Percentiles rank a stretch among this genome's conserved stretches.
Conservation (phyloP, 1,139 yeast genomes). For the Ashbya aceris region DNA sequence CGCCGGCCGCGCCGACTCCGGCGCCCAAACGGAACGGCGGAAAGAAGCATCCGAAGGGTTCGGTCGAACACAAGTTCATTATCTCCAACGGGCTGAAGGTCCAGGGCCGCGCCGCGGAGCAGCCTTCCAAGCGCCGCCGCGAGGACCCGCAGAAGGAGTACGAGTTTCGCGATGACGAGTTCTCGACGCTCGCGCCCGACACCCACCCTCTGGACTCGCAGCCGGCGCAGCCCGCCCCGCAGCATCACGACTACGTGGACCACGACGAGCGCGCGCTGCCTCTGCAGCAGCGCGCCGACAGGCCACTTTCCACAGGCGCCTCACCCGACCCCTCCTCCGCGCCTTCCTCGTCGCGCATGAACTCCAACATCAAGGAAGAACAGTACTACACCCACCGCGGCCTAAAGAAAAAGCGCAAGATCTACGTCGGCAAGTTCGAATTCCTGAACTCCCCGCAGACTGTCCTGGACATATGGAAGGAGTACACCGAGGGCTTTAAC, state of each 20-base stretch:
- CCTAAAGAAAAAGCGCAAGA: constrained; percentile 23
- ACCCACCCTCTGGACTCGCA: not conserved
- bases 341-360: not conserved
- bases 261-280: constrained; percentile 1
- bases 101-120: not conserved
- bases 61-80: constrained; percentile 2
- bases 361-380: constrained; percentile 10
- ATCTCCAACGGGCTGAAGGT: constrained; percentile 2
- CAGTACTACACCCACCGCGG: constrained; percentile 12
- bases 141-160: constrained; percentile 2
- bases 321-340: constrained; percentile 1
- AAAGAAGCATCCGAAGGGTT: not conserved
- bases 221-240: not conserved
- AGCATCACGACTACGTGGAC: constrained; percentile 1
- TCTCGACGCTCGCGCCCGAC: constrained; percentile 1
- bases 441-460: constrained; percentile 35
- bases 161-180: not conserved
- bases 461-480: constrained; percentile 35
- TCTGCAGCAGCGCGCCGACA: not conserved
- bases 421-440: constrained; percentile 29
- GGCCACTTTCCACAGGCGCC: not conserved
- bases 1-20: not conserved
- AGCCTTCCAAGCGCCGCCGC: not conserved
- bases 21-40: not conserved
- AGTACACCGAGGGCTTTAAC: constrained; percentile 32